Evolutionary conservation across 495 filamentous ascomycete species (phyloP).

Genomic region (Amphirosellinia nigrospora): DNA sequence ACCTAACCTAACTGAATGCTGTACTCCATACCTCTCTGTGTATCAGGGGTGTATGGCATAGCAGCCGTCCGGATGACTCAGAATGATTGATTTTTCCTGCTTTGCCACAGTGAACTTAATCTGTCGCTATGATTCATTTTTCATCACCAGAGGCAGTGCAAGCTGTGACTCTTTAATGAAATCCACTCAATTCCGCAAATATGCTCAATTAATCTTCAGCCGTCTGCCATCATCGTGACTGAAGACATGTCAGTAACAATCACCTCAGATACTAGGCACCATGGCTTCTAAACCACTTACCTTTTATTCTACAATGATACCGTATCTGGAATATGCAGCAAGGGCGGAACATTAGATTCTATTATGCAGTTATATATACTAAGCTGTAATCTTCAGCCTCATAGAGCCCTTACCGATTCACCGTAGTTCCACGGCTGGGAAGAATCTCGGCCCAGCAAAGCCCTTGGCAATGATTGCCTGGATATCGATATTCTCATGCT

Average conservation of each 20-base stretch:
- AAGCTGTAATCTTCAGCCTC: not conserved
- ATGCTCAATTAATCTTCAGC: not conserved
- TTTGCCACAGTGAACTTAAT: conserved; percentile 29
- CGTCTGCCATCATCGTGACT: not conserved
- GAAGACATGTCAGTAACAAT: not conserved
- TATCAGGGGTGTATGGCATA: no score
- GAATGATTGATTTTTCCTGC: conserved; percentile 20
- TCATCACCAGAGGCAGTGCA: conserved; percentile 10
- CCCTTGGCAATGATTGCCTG: conserved; percentile 80
- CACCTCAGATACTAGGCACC: no score
- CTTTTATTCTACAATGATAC: no score
- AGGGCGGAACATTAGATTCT: not conserved
- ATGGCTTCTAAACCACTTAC: no score
- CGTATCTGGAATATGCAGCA: conserved; percentile 8
- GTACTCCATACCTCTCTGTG: no score
- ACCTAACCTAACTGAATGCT: not conserved
- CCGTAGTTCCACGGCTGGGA: conserved; percentile 61
- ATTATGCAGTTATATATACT: not conserved
- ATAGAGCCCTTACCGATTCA: conserved; percentile 34
- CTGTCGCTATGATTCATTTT: conserved; percentile 36
- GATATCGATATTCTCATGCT: conserved; percentile 77
- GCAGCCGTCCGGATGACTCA: conserved; percentile 15
- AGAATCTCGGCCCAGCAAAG: conserved; percentile 81
- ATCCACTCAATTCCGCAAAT: not conserved
- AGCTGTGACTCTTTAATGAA: not conserved